Conservation (phyloP, 306 rosid species). For the Vicia villosa region DNA sequence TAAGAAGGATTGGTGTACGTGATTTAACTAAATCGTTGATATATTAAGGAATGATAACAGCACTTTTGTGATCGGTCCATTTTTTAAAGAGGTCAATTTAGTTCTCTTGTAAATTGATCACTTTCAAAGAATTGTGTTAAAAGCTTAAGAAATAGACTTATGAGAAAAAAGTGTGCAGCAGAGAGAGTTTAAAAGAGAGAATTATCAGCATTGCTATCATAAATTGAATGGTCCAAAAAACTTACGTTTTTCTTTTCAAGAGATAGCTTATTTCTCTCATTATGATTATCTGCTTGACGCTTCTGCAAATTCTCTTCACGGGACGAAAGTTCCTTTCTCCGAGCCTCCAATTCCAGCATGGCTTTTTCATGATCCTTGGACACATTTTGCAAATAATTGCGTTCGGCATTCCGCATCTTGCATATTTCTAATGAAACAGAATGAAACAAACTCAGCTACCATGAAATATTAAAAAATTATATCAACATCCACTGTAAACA, state of each 20-base stretch:
- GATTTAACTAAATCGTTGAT: background rate
- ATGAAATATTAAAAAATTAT: constrained; percentile 17
- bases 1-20: background rate
- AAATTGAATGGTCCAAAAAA: constrained; percentile 10
- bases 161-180: too few species aligned
- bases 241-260: constrained; percentile 61
- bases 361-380: constrained; percentile 48
- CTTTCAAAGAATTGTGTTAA: background rate
- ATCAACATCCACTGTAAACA: constrained; percentile 8
- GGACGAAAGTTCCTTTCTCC: constrained; percentile 49
- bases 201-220: background rate
- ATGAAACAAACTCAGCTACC: constrained; percentile 32
- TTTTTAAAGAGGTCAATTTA: background rate
- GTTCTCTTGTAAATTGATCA: background rate
- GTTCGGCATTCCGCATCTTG: constrained; percentile 45
- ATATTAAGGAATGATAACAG: background rate
- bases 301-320: constrained; percentile 54
- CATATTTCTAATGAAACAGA: constrained; percentile 51
- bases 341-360: constrained; percentile 44
- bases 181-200: background rate
- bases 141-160: background rate
- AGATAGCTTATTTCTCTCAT: constrained; percentile 53
- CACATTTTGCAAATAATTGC: constrained; percentile 39
- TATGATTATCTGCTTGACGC: constrained; percentile 51
- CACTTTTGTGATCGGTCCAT: background rate